phyloP scores from a whole-genome alignment of 345 rosid species.

The Psidium guajava region DNA sequence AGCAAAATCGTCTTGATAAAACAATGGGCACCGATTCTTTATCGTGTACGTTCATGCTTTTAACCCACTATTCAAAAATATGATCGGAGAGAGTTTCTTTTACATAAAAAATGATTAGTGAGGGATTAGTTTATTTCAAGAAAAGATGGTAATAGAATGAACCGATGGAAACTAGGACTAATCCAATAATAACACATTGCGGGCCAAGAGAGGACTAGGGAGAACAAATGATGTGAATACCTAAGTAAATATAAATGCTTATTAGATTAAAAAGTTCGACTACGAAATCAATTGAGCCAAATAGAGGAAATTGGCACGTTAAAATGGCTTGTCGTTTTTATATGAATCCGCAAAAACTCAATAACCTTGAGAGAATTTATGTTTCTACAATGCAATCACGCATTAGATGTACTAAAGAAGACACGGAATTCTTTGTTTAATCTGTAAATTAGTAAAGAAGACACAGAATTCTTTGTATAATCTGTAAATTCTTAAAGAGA shows the following conservation, averaged over 20 bases:
- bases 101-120: neutral
- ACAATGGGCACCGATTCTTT: neutral
- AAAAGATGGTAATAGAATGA: neutral
- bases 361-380: neutral
- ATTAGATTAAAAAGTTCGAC: neutral
- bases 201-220: neutral
- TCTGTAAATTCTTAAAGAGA: neutral
- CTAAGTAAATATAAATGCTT: neutral
- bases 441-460: too few relatives aligned
- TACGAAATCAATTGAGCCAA: neutral
- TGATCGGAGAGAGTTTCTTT: neutral
- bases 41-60: neutral
- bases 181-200: neutral
- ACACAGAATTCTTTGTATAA: neutral
- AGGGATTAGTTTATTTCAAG: neutral
- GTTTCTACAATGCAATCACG: neutral
- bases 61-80: accelerated
- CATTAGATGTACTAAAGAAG: neutral
- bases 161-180: neutral
- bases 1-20: neutral
- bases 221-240: neutral
- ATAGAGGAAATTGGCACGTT: neutral
- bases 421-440: neutral
- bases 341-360: neutral
- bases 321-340: neutral